A percentile compares a stretch with the other conserved stretches of the same genome.
phyloP scores from a whole-genome alignment of 2,329 filamentous ascomycete species.

The Scedosporium minutisporum region DNA sequence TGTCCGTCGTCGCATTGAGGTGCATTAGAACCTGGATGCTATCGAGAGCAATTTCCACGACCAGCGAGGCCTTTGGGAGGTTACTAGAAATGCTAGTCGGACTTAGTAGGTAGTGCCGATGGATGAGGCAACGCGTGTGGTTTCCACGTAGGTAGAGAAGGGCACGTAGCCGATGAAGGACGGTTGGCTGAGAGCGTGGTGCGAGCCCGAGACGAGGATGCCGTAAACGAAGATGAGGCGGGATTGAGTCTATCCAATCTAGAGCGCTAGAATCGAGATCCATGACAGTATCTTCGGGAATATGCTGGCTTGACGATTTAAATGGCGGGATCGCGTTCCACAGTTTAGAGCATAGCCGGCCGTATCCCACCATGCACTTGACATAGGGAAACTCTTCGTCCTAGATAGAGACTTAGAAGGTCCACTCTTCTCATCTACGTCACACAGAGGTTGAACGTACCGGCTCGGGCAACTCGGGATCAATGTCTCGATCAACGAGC shows the following conservation, averaged over 20 bases:
- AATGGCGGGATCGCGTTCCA: slow-evolving; percentile 33
- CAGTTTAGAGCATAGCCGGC: slow-evolving; percentile 33
- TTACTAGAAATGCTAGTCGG: no score
- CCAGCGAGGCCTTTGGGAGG: no score
- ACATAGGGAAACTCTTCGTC: slow-evolving; percentile 25
- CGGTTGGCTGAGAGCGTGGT: slow-evolving; percentile 20
- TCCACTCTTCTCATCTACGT: no score
- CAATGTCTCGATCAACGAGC: slow-evolving; percentile 37
- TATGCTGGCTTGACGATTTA: slow-evolving; percentile 14
- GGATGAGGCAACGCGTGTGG: slow-evolving; percentile 32
- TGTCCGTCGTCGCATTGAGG: no score
- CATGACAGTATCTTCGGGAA: no score
- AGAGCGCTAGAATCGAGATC: no score
- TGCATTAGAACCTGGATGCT: no score
- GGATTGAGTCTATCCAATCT: no score
- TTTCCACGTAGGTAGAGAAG: slow-evolving; percentile 35
- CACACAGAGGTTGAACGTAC: slow-evolving; percentile 12
- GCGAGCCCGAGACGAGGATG: slow-evolving; percentile 26
- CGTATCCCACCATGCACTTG: slow-evolving; percentile 37
- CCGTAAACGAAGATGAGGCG: slow-evolving; percentile 18
- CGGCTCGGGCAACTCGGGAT: slow-evolving; percentile 35
- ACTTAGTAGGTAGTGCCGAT: slow-evolving; percentile 10
- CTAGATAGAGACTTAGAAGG: no score
- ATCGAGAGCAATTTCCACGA: no score
- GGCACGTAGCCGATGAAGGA: slow-evolving; percentile 30